These are phyloP conservation scores for Venturia effusa DNA, from an alignment of 2,329 filamentous ascomycete species.

Conservation along the genomic window DNA sequence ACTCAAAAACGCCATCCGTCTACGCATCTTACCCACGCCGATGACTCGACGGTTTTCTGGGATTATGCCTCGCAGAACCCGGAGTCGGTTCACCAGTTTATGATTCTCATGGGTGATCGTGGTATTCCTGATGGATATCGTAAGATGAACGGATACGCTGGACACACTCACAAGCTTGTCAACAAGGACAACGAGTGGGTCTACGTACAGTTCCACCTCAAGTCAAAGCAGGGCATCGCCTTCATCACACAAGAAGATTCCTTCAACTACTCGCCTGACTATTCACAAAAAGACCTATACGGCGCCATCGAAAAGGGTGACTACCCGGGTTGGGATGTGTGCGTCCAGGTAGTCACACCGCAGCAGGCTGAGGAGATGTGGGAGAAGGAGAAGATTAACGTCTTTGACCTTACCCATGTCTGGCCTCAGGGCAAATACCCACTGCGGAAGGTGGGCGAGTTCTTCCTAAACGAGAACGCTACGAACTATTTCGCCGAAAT, in stretches of 20 bases:
- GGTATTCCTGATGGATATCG: slow-evolving; percentile 45
- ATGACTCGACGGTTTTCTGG: slow-evolving; percentile 57
- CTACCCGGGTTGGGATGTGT: slow-evolving; percentile 41
- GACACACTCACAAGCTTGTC: slow-evolving; percentile 43
- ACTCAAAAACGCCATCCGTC: slow-evolving; percentile 65
- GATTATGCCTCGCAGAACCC: slow-evolving; percentile 45
- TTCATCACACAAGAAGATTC: slow-evolving; percentile 43
- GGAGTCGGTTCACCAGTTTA: slow-evolving; percentile 42
- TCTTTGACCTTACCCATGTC: slow-evolving; percentile 44
- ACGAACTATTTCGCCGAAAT: slow-evolving; percentile 56
- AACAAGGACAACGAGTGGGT: slow-evolving; percentile 44
- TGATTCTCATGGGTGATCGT: slow-evolving; percentile 44
- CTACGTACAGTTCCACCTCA: slow-evolving; percentile 43
- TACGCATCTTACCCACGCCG: slow-evolving; percentile 57
- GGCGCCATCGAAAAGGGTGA: slow-evolving; percentile 42
- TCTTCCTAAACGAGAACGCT: slow-evolving; percentile 43
- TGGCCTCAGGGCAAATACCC: slow-evolving; percentile 44
- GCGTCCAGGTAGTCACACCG: slow-evolving; percentile 41
- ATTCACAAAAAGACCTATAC: slow-evolving; percentile 42
- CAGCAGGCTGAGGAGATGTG: slow-evolving; percentile 41
- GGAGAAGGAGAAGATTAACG: slow-evolving; percentile 44
- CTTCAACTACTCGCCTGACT: slow-evolving; percentile 39
- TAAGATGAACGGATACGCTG: slow-evolving; percentile 44
- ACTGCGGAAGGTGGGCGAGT: slow-evolving; percentile 42
- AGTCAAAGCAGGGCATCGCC: slow-evolving; percentile 40